A percentile compares a stretch with the other conserved stretches of the same genome.
Evolutionary conservation across 495 filamentous ascomycete species (phyloP).

Genomic region (Tuber melanosporum): DNA sequence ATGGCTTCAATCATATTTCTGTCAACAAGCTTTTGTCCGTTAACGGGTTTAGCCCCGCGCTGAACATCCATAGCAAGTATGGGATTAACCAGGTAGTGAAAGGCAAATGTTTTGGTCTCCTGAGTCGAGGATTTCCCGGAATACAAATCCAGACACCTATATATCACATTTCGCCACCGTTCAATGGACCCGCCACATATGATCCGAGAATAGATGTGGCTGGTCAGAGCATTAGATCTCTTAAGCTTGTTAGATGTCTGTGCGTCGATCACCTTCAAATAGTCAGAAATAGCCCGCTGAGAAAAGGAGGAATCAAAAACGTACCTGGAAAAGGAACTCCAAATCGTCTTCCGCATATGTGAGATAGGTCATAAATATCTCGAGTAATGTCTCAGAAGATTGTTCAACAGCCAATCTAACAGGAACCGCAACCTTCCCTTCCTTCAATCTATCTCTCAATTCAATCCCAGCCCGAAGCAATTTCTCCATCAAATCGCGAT

Average conservation of each 20-base stretch:
- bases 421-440: slow-evolving; percentile 59
- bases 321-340: slow-evolving; percentile 70
- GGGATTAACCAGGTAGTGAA: slow-evolving; percentile 88
- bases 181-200: slow-evolving; percentile 80
- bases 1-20: slow-evolving; percentile 83
- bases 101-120: slow-evolving; percentile 85
- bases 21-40: slow-evolving; percentile 72
- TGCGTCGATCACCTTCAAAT: slow-evolving; percentile 60
- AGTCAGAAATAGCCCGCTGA: slow-evolving; percentile 5
- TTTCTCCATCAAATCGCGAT: slow-evolving; percentile 62
- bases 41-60: slow-evolving; percentile 47
- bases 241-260: slow-evolving; percentile 78
- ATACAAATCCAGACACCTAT: slow-evolving; percentile 83
- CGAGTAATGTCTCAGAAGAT: slow-evolving; percentile 80
- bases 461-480: slow-evolving; percentile 64
- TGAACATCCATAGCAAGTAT: slow-evolving; percentile 92
- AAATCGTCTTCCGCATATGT: slow-evolving; percentile 67
- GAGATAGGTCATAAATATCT: slow-evolving; percentile 73
- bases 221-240: slow-evolving; percentile 63
- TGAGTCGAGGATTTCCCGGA: slow-evolving; percentile 68
- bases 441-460: slow-evolving; percentile 62
- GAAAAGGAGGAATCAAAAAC: slow-evolving; percentile 5
- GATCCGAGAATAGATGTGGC: slow-evolving; percentile 78
- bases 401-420: slow-evolving; percentile 84
- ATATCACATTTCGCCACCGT: slow-evolving; percentile 75